phyloP scores from a whole-genome alignment of 305 asterid species.

The Andrographis paniculata region DNA sequence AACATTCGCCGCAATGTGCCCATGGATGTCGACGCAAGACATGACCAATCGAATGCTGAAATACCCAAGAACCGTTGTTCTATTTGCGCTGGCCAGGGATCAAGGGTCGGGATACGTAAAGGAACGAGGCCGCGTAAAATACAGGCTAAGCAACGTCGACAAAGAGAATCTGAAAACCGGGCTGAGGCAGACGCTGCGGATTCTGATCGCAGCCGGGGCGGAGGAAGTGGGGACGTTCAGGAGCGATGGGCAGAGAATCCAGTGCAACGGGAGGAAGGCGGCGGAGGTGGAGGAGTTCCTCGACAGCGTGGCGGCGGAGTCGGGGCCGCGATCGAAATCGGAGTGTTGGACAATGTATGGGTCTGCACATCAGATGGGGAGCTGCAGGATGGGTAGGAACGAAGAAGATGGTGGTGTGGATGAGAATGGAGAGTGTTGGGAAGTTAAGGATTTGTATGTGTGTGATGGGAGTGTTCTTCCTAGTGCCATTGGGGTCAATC shows the following conservation, averaged over 20 bases:
- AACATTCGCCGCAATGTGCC: constrained; percentile 37
- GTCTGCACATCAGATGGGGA: constrained; percentile 89
- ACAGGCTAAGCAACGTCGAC: constrained; percentile 32
- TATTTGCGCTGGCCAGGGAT: constrained; percentile 55
- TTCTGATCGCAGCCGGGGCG: constrained; percentile 78
- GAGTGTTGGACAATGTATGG: constrained; percentile 52
- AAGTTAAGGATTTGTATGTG: constrained; percentile 64
- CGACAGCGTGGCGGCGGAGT: constrained; percentile 36
- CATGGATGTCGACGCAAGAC: constrained; percentile 66
- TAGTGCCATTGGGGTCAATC: constrained; percentile 73
- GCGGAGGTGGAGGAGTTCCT: constrained; percentile 64
- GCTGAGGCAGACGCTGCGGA: constrained; percentile 58
- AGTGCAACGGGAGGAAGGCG: constrained; percentile 33
- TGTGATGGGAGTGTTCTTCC: constrained; percentile 87
- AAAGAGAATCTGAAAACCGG: constrained; percentile 58
- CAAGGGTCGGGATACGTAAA: constrained; percentile 61
- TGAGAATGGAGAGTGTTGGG: constrained; percentile 81
- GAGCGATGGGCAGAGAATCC: constrained; percentile 70
- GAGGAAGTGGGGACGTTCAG: constrained; percentile 77
- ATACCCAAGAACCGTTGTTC: constrained; percentile 50
- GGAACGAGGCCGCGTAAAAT: constrained; percentile 34
- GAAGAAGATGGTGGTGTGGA: constrained; percentile 72
- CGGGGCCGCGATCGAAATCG: constrained; percentile 48
- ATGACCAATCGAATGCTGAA: constrained; percentile 48
- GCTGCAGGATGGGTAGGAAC: constrained; percentile 62